These are phyloP conservation scores for Mycosarcoma mackinlayi DNA, from an alignment of 1,284 basidiomycete species.

Conservation along the genomic window DNA sequence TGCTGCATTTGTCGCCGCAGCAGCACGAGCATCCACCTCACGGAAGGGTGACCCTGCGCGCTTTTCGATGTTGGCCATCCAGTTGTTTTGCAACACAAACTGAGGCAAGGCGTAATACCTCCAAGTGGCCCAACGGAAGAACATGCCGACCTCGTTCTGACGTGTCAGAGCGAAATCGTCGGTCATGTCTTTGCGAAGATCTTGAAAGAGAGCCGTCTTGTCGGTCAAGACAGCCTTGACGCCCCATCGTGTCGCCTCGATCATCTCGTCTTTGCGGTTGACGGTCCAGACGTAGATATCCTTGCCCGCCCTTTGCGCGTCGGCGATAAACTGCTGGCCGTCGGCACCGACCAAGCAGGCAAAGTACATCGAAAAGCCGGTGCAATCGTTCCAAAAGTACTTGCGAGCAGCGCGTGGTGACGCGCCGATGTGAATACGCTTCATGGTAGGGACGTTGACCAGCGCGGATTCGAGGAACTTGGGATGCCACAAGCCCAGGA, in stretches of 20 bases:
- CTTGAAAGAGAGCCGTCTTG: conserved; percentile 79
- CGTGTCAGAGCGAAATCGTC: conserved; percentile 50
- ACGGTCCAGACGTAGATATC: conserved; percentile 94
- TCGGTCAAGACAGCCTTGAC: conserved; percentile 91
- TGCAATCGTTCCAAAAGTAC: conserved; percentile 90
- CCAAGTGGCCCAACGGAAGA: conserved; percentile 64
- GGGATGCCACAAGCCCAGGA: conserved; percentile 85
- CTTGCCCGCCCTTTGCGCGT: conserved; percentile 84
- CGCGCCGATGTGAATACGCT: conserved; percentile 85
- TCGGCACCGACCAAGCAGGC: conserved; percentile 78
- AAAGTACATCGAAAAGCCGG: conserved; percentile 90
- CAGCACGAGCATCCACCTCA: conserved; percentile 8
- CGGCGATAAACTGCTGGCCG: conserved; percentile 77
- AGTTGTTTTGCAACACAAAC: conserved; percentile 52
- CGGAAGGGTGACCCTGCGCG: conserved; percentile 55
- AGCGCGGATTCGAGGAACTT: conserved; percentile 84
- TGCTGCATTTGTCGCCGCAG: background rate
- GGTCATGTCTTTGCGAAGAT: conserved; percentile 75
- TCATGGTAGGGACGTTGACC: conserved; percentile 81
- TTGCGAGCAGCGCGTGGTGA: conserved; percentile 76
- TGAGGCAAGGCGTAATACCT: conserved; percentile 58
- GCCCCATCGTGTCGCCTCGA: conserved; percentile 92
- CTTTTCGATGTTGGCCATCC: conserved; percentile 56
- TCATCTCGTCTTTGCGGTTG: conserved; percentile 90
- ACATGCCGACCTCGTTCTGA: conserved; percentile 58